A percentile compares a stretch with the other conserved stretches of the same genome.
phyloP scores from a whole-genome alignment of 805 yeast species.

The Suhomyces faveliae region DNA sequence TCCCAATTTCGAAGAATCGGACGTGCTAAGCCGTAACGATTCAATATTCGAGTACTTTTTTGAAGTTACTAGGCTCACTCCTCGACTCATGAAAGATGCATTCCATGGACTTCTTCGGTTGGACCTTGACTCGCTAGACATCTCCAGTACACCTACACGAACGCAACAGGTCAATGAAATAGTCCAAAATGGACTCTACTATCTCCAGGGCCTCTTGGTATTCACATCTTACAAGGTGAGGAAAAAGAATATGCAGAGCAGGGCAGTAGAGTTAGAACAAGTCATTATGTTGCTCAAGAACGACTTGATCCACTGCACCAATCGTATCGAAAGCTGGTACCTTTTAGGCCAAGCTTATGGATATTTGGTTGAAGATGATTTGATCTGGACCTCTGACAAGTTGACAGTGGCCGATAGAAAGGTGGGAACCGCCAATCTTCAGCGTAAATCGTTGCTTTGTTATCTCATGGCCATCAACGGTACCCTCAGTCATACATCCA shows the following conservation, averaged over 20 bases:
- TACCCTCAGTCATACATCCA: not conserved
- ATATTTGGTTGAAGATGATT: conserved; percentile 78
- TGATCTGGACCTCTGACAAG: conserved; percentile 90
- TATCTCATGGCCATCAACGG: conserved; percentile 69
- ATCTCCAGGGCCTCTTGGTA: conserved; percentile 63
- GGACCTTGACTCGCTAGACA: conserved; percentile 20
- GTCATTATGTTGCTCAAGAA: conserved; percentile 63
- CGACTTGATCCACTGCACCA: conserved; percentile 66
- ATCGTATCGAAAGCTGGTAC: conserved; percentile 83
- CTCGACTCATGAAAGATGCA: conserved; percentile 46
- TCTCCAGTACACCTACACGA: not conserved
- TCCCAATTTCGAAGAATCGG: conserved; percentile 47
- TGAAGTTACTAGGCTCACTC: conserved; percentile 42
- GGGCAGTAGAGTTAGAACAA: conserved; percentile 76
- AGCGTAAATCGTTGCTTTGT: conserved; percentile 68
- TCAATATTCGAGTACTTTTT: conserved; percentile 47
- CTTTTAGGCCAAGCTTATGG: conserved; percentile 78
- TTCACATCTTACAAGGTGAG: conserved; percentile 68
- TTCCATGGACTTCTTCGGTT: conserved; percentile 48
- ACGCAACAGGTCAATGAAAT: conserved; percentile 8
- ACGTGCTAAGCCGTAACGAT: conserved; percentile 46
- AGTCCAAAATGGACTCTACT: conserved; percentile 60
- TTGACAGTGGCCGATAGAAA: conserved; percentile 62
- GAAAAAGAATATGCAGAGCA: conserved; percentile 74
- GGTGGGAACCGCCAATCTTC: conserved; percentile 57